A percentile compares a stretch with the other conserved stretches of the same genome.
Evolutionary conservation across 176 grass and related monocot genomes (phyloP).

Genomic region (Zizania latifolia): DNA sequence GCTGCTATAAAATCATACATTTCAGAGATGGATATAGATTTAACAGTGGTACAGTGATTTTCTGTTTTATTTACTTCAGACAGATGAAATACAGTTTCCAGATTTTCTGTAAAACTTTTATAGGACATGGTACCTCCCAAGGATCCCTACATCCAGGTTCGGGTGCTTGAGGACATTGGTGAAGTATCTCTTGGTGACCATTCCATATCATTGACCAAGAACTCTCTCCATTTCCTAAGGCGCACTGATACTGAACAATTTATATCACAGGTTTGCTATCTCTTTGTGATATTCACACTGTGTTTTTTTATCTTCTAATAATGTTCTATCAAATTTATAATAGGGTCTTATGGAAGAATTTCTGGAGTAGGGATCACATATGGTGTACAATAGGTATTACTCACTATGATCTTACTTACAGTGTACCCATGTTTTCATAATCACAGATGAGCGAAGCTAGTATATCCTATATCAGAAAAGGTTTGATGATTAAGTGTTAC

Average conservation of each 20-base stretch:
- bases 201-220: constrained; percentile 75
- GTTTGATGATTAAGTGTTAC: background rate
- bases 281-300: background rate
- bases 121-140: constrained; percentile 97
- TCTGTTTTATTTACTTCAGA: background rate
- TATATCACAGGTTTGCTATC: constrained; percentile 64
- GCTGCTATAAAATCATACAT: constrained; percentile 70
- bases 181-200: constrained; percentile 93
- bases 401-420: background rate
- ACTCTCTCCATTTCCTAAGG: constrained; percentile 88
- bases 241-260: constrained; percentile 82
- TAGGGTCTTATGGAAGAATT: constrained; percentile 96
- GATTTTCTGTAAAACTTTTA: constrained; percentile 15
- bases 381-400: constrained; percentile 37
- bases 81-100: background rate
- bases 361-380: constrained; percentile 54
- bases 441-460: background rate
- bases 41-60: constrained; percentile 66
- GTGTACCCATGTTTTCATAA: background rate
- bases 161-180: constrained; percentile 76
- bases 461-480: background rate
- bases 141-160: constrained; percentile 88
- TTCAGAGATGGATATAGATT: constrained; percentile 88
- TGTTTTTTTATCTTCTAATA: background rate
- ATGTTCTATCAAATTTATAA: constrained; percentile 16